Conservation (phyloP, 2,329 filamentous ascomycete species). For the Venturia carpophila region DNA sequence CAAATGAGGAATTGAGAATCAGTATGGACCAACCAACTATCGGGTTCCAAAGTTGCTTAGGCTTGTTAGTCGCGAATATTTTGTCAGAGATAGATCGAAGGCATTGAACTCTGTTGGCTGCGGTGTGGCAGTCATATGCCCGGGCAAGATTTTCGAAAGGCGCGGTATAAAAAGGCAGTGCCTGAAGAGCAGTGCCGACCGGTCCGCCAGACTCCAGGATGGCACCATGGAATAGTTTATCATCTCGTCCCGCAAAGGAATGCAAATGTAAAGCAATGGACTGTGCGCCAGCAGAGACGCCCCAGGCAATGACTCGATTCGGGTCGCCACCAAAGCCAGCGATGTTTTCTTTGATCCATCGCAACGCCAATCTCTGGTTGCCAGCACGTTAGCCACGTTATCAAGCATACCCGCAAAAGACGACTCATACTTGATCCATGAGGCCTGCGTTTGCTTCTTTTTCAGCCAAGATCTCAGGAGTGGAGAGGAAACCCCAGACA, state of each 20-base stretch:
- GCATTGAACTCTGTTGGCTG: slow-evolving; percentile 41
- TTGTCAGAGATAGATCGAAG: slow-evolving; percentile 38
- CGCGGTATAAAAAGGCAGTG: slow-evolving; percentile 50
- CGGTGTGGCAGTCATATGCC: slow-evolving; percentile 41
- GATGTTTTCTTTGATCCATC: slow-evolving; percentile 49
- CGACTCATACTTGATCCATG: slow-evolving; percentile 47
- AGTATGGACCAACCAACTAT: slow-evolving; percentile 23
- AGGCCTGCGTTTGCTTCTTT: slow-evolving; percentile 54
- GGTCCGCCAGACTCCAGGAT: slow-evolving; percentile 36
- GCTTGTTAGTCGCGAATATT: neutral
- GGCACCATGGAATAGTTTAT: slow-evolving; percentile 26
- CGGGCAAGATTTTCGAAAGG: slow-evolving; percentile 42
- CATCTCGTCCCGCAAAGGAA: slow-evolving; percentile 2
- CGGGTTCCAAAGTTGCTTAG: slow-evolving; percentile 3
- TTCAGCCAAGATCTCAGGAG: slow-evolving; percentile 34
- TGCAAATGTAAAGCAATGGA: slow-evolving; percentile 38
- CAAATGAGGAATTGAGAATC: neutral
- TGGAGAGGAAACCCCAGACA: slow-evolving; percentile 46
- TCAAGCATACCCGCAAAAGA: slow-evolving; percentile 49
- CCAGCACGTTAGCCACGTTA: slow-evolving; percentile 36
- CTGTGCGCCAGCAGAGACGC: slow-evolving; percentile 50
- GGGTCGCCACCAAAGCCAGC: slow-evolving; percentile 47
- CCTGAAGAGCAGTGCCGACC: slow-evolving; percentile 45
- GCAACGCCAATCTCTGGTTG: slow-evolving; percentile 41
- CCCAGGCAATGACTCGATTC: slow-evolving; percentile 45